A percentile compares a stretch with the other conserved stretches of the same genome.
phyloP scores from a whole-genome alignment of 768 basidiomycete species.

The Auriscalpium microsporum region DNA sequence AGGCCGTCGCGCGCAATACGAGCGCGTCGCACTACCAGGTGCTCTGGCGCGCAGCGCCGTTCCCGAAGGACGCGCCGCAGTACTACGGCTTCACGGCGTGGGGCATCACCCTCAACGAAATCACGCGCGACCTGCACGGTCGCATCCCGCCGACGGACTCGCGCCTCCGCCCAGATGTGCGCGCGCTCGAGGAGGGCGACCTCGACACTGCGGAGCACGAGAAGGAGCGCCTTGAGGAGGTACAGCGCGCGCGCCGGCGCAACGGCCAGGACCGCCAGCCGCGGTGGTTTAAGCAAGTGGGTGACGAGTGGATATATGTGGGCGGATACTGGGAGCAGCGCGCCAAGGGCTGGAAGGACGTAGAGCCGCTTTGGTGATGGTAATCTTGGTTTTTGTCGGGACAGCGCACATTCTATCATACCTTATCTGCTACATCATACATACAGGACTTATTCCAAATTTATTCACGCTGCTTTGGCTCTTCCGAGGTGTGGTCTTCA shows the following conservation, averaged over 20 bases:
- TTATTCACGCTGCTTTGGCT: too few species aligned
- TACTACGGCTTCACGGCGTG: conserved; percentile 81
- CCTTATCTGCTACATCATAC: too few species aligned
- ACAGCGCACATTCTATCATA: not conserved
- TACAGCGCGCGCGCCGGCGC: conserved; percentile 65
- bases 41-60: conserved; percentile 70
- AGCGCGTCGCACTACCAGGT: conserved; percentile 63
- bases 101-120: conserved; percentile 74
- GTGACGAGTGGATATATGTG: conserved; percentile 65
- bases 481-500: too few species aligned
- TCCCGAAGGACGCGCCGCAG: conserved; percentile 60
- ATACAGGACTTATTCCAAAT: not conserved
- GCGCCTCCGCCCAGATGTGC: conserved; percentile 70
- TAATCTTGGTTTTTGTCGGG: not conserved
- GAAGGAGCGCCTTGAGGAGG: conserved; percentile 65
- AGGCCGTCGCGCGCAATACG: conserved; percentile 61
- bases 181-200: conserved; percentile 73
- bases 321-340: conserved; percentile 84
- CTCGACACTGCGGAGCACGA: conserved; percentile 62
- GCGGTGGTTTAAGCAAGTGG: conserved; percentile 66
- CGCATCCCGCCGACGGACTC: conserved; percentile 78
- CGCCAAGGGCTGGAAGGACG: conserved; percentile 52
- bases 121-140: conserved; percentile 54
- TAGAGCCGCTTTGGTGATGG: conserved; percentile 57
- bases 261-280: conserved; percentile 51